Conservation (phyloP, 306 rosid genomes). For the Vachellia pachyceras region DNA sequence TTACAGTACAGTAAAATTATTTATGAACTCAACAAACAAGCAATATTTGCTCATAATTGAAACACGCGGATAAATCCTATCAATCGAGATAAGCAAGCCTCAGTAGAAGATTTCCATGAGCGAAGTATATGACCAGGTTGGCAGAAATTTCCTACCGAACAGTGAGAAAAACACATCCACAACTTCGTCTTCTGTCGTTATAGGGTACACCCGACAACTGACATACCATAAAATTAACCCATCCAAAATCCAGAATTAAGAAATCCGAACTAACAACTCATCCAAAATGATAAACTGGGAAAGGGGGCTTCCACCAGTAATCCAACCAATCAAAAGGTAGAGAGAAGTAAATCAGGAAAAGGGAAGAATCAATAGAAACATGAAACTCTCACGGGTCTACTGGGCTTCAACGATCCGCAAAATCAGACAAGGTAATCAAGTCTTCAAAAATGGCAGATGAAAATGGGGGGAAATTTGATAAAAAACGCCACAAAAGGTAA, state of each 20-base stretch:
- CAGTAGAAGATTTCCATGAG: conserved; percentile 7
- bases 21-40: neutral
- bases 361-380: conserved; percentile 7
- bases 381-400: conserved; percentile 31
- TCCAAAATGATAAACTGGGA: conserved; percentile 21
- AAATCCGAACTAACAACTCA: neutral
- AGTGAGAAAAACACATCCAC: conserved; percentile 17
- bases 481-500: conserved; percentile 5
- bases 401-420: conserved; percentile 20
- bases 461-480: neutral
- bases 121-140: conserved; percentile 4
- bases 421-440: conserved; percentile 6
- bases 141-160: conserved; percentile 10
- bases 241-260: neutral
- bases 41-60: conserved; percentile 1
- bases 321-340: neutral
- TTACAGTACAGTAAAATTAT: neutral
- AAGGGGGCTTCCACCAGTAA: neutral
- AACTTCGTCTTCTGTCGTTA: conserved; percentile 8
- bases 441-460: conserved; percentile 16
- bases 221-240: conserved; percentile 25
- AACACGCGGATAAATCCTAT: conserved; percentile 33
- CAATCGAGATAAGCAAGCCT: neutral
- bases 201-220: neutral
- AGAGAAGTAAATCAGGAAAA: neutral